Evolutionary conservation across 768 basidiomycete species (phyloP).

Genomic region (Terana coerulea): DNA sequence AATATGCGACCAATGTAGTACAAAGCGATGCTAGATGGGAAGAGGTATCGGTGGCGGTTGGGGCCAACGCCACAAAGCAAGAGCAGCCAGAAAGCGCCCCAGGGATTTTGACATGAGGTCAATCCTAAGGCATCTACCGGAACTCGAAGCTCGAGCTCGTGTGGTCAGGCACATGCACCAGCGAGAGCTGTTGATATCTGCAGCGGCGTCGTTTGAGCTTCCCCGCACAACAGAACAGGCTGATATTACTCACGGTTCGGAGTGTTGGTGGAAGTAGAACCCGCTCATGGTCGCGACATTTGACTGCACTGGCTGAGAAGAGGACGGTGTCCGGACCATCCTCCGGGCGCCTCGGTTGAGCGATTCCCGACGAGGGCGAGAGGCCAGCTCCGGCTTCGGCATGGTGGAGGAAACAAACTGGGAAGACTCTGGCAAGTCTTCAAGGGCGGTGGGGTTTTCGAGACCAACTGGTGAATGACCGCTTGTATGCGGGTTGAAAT

Average conservation of each 20-base stretch:
- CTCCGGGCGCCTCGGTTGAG: conserved; percentile 30
- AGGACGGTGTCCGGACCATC: conserved; percentile 41
- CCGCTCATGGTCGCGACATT: conserved; percentile 75
- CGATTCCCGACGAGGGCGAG: conserved; percentile 21
- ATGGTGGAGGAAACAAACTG: conserved; percentile 23
- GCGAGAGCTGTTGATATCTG: conserved; percentile 87
- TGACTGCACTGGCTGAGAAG: conserved; percentile 47
- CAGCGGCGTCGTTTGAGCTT: not conserved
- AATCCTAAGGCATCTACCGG: conserved; percentile 43
- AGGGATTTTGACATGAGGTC: conserved; percentile 3
- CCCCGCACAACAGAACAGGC: not conserved
- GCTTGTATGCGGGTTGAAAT: conserved; percentile 67
- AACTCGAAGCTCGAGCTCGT: conserved; percentile 83
- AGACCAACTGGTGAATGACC: conserved; percentile 19
- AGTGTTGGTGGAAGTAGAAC: conserved; percentile 92
- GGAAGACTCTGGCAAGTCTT: conserved; percentile 11
- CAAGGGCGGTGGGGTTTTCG: conserved; percentile 18
- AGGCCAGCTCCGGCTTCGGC: conserved; percentile 23
- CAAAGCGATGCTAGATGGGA: conserved; percentile 1
- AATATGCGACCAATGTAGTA: conserved; percentile 7
- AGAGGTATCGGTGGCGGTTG: conserved; percentile 7
- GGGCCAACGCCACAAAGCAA: not conserved
- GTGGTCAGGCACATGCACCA: conserved; percentile 72
- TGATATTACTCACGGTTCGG: conserved; percentile 71
- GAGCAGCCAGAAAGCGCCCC: not conserved